Conservation (phyloP, 2,329 filamentous ascomycete genomes). For the Cladosporium sp. region DNA sequence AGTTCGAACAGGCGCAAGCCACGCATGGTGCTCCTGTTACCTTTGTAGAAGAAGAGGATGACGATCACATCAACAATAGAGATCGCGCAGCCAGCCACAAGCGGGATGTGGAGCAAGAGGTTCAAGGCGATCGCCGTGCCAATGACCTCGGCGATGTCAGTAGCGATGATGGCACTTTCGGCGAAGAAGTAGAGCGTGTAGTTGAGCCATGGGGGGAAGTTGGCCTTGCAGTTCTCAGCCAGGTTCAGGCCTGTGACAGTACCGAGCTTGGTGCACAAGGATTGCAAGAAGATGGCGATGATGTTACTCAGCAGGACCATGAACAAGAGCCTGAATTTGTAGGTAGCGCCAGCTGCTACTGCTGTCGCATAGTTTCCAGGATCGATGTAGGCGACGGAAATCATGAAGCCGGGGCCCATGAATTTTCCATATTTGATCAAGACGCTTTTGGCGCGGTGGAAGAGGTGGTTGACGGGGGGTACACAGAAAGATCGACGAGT, state of each 20-base stretch:
- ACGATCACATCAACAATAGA: constrained; percentile 68
- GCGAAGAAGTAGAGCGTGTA: constrained; percentile 55
- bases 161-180: constrained; percentile 59
- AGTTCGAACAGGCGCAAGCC: constrained; percentile 64
- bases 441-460: constrained; percentile 15
- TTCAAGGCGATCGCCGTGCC: constrained; percentile 71
- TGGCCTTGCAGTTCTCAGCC: constrained; percentile 50
- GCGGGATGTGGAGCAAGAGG: constrained; percentile 62
- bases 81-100: constrained; percentile 68
- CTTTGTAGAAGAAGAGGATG: constrained; percentile 66
- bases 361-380: constrained; percentile 68
- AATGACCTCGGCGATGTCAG: constrained; percentile 65
- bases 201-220: constrained; percentile 57
- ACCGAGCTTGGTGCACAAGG: constrained; percentile 61
- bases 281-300: constrained; percentile 70
- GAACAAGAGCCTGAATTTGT: constrained; percentile 66
- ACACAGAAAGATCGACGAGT: not conserved
- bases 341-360: constrained; percentile 66
- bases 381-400: constrained; percentile 53
- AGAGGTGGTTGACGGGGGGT: constrained; percentile 3
- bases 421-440: constrained; percentile 55
- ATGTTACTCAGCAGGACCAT: constrained; percentile 68
- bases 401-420: constrained; percentile 67
- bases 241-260: constrained; percentile 52
- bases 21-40: constrained; percentile 56